These are phyloP conservation scores for Candida freyschussii DNA, from an alignment of 1,139 yeast genomes.

Conservation along the genomic window DNA sequence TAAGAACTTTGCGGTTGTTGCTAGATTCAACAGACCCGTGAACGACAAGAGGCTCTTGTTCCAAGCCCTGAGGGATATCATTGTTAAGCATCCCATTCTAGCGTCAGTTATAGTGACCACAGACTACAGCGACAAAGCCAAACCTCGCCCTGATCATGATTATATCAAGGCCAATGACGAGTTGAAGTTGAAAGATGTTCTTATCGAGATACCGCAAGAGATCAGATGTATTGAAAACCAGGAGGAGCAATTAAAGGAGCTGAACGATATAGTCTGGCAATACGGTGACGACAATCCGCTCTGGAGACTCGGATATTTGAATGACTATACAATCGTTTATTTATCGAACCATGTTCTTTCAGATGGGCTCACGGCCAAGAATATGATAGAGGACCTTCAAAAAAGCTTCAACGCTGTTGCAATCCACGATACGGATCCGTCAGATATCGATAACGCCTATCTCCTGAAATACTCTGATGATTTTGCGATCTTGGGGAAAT, in stretches of 20 bases:
- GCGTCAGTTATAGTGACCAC: conserved; percentile 14
- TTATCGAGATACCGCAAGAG: conserved; percentile 11
- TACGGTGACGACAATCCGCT: conserved; percentile 15
- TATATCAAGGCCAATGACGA: conserved; percentile 16
- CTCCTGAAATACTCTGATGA: conserved; percentile 13
- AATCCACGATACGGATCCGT: too few relatives aligned
- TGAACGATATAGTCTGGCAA: conserved; percentile 15
- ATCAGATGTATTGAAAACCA: conserved; percentile 2
- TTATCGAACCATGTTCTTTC: conserved; percentile 20
- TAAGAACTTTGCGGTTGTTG: conserved; percentile 17
- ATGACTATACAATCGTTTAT: conserved; percentile 15
- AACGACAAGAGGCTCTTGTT: conserved; percentile 7
- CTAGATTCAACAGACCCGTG: conserved; percentile 12
- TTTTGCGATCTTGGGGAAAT: conserved; percentile 3
- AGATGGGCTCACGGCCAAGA: conserved; percentile 18
- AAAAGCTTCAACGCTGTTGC: conserved; percentile 5
- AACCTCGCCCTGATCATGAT: conserved; percentile 17
- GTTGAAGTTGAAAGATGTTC: conserved; percentile 12
- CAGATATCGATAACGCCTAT: background rate
- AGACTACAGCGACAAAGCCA: conserved; percentile 14
- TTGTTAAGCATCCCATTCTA: conserved; percentile 18
- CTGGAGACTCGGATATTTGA: conserved; percentile 19
- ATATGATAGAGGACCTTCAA: conserved; percentile 14
- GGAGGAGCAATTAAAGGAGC: conserved; percentile 6
- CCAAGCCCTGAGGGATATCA: conserved; percentile 9